Percentiles rank a stretch among this genome's conserved stretches.
Conservation (phyloP, 257 asterid species). For the Buddleja alternifolia region DNA sequence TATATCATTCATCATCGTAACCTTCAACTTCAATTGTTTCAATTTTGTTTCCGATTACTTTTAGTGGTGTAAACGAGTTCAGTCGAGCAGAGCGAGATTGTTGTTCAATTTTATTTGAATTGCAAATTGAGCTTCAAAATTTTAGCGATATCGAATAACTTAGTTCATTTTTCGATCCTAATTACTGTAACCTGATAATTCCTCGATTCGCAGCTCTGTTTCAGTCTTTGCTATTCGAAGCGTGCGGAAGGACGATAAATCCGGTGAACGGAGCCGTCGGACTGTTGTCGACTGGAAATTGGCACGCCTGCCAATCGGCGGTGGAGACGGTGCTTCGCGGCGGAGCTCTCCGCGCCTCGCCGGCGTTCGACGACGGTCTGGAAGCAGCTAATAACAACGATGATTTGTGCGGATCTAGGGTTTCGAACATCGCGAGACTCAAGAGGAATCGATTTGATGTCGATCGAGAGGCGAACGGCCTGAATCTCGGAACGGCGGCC, state of each 20-base stretch:
- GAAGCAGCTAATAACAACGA: constrained; percentile 25
- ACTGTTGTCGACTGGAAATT: constrained; percentile 71
- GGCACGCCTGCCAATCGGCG: constrained; percentile 84
- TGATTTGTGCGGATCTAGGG: too few relatives aligned
- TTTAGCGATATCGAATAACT: too few relatives aligned
- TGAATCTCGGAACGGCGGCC: constrained; percentile 34
- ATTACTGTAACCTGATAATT: background rate
- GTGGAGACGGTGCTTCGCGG: constrained; percentile 86
- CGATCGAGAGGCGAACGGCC: constrained; percentile 23
- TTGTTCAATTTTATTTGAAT: too few relatives aligned
- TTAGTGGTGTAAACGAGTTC: too few relatives aligned
- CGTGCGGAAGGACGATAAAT: constrained; percentile 85
- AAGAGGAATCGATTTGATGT: constrained; percentile 25
- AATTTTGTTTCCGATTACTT: too few relatives aligned
- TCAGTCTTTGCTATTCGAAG: constrained; percentile 76
- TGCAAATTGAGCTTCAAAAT: too few relatives aligned
- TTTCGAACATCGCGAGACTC: constrained; percentile 35
- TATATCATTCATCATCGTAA: too few relatives aligned
- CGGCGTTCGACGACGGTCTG: constrained; percentile 33
- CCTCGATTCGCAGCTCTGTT: constrained; percentile 59
- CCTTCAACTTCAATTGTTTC: too few relatives aligned
- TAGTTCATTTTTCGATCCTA: background rate
- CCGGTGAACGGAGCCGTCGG: constrained; percentile 90
- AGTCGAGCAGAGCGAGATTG: too few relatives aligned
- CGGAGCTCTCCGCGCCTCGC: constrained; percentile 48